Evolutionary conservation across 108 stramenopile species (phyloP).

Genomic region (Skeletonema marinoi): DNA sequence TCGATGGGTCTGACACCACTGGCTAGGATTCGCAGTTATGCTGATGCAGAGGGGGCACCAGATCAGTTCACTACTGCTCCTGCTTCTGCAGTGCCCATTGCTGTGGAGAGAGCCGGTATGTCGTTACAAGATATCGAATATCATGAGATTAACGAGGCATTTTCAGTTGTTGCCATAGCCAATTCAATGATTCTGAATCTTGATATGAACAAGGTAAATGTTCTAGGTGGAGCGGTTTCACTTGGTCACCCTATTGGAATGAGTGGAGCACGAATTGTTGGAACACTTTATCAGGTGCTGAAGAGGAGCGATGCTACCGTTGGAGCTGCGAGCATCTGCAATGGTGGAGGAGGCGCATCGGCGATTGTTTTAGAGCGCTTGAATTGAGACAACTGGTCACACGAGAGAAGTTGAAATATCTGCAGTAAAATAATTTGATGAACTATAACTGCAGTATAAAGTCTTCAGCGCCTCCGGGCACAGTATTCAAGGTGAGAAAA

Average conservation of each 20-base stretch:
- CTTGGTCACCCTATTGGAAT: constrained; percentile 97
- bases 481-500: not conserved
- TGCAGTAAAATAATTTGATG: not conserved
- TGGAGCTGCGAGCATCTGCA: constrained; percentile 97
- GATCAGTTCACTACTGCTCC: constrained; percentile 94
- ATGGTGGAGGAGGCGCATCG: constrained; percentile 98
- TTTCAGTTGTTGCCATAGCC: constrained; percentile 93
- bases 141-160: constrained; percentile 99
- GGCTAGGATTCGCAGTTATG: constrained; percentile 85
- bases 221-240: constrained; percentile 94
- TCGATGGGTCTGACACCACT: constrained; percentile 75
- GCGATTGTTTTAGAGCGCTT: constrained; percentile 95
- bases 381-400: constrained; percentile 13
- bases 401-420: not conserved
- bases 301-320: constrained; percentile 85
- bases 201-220: constrained; percentile 84
- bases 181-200: constrained; percentile 88
- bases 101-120: constrained; percentile 81
- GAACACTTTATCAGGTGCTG: constrained; percentile 84
- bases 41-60: constrained; percentile 88
- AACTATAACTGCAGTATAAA: constrained; percentile 8
- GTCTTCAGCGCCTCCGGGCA: constrained; percentile 29
- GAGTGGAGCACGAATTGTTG: constrained; percentile 93
- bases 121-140: constrained; percentile 82
- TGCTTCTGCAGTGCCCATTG: constrained; percentile 88